phyloP scores from a whole-genome alignment of 129 eudicot genomes.

The Daucus carota region DH1_v3.0 NC_030388.2:16397001-16397500 shows the following conservation, averaged over 20 bases:
- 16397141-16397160: not conserved
- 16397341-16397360: not conserved
- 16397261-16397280: not conserved
- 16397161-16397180: not conserved
- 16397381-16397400: not conserved
- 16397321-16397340: constrained; percentile 1
- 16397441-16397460: constrained; percentile 9
- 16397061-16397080: not conserved
- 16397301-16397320: not conserved
- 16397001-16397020: not conserved
- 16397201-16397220: not conserved
- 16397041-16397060: not conserved
- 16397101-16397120: not conserved
- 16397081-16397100: not conserved
- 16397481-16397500: not conserved
- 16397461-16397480: not conserved
- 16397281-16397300: not conserved
- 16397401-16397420: not conserved
- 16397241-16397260: not conserved
- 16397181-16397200: not conserved
- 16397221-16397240: not conserved
- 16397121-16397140: not conserved
- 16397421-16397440: not conserved
- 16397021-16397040: not conserved
- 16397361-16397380: not conserved